phyloP scores from a whole-genome alignment of 106 monocot species.

The Acorus gramineus region DNA sequence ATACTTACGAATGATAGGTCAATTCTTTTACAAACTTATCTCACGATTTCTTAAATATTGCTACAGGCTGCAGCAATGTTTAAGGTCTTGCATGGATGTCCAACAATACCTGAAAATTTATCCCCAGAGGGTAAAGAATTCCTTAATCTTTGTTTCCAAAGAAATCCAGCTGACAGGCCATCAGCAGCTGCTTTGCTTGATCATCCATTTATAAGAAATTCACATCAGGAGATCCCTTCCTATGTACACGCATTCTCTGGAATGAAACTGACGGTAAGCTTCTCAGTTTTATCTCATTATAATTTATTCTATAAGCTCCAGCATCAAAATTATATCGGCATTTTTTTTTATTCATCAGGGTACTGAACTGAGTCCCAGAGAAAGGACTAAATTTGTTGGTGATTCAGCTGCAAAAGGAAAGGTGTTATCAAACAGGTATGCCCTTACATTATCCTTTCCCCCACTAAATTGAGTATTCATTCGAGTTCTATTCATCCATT shows the following conservation, averaged over 20 bases:
- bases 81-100: slow-evolving; percentile 64
- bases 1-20: too few relatives aligned
- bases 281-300: not conserved
- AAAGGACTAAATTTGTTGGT: slow-evolving; percentile 20
- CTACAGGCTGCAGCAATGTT: slow-evolving; percentile 84
- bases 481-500: not conserved
- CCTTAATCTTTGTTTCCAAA: slow-evolving; percentile 51
- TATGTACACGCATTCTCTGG: slow-evolving; percentile 47
- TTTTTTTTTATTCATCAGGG: slow-evolving; percentile 18
- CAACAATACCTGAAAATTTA: slow-evolving; percentile 58
- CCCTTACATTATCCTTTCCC: not conserved
- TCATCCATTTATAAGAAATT: slow-evolving; percentile 61
- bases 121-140: slow-evolving; percentile 84
- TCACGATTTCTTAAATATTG: not conserved
- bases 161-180: slow-evolving; percentile 81
- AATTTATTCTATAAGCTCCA: not conserved
- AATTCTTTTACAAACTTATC: not conserved
- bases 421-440: slow-evolving; percentile 32
- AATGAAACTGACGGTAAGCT: slow-evolving; percentile 38
- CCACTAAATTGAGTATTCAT: not conserved
- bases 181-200: slow-evolving; percentile 57
- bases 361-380: slow-evolving; percentile 24
- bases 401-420: slow-evolving; percentile 30
- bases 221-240: slow-evolving; percentile 36
- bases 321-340: not conserved